These are phyloP conservation scores for Xylaria polymorpha DNA, from an alignment of 2,329 filamentous ascomycete species.

Conservation along the genomic window DNA sequence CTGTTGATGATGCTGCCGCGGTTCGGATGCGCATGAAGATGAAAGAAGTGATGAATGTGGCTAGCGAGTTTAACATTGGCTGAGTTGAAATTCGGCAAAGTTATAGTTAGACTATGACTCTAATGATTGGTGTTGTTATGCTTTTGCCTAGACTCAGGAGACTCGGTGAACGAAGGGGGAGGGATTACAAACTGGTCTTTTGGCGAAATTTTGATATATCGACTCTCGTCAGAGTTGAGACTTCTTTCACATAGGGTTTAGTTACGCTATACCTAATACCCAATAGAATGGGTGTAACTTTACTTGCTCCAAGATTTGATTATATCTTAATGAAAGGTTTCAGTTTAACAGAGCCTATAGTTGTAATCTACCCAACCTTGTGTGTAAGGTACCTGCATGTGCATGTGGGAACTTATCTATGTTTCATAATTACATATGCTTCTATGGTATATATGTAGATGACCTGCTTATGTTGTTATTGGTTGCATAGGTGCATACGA, in stretches of 20 bases:
- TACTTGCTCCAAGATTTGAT: background rate
- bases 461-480: no score
- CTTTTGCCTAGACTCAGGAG: background rate
- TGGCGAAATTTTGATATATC: background rate
- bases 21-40: constrained; percentile 74
- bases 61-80: constrained; percentile 76
- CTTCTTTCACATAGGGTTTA: background rate
- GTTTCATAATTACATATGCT: no score
- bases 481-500: no score
- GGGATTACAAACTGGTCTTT: background rate
- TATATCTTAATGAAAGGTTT: background rate
- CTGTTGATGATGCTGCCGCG: constrained; percentile 68
- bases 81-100: constrained; percentile 52
- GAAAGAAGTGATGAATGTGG: constrained; percentile 65
- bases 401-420: no score
- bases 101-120: background rate
- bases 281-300: background rate
- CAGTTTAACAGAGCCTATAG: background rate
- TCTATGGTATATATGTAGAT: no score
- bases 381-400: no score
- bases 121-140: background rate
- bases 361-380: no score
- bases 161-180: background rate
- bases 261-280: background rate
- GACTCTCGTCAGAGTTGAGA: background rate